Conservation (phyloP, 108 stramenopile genomes). For the Epithemia pelagica region DNA sequence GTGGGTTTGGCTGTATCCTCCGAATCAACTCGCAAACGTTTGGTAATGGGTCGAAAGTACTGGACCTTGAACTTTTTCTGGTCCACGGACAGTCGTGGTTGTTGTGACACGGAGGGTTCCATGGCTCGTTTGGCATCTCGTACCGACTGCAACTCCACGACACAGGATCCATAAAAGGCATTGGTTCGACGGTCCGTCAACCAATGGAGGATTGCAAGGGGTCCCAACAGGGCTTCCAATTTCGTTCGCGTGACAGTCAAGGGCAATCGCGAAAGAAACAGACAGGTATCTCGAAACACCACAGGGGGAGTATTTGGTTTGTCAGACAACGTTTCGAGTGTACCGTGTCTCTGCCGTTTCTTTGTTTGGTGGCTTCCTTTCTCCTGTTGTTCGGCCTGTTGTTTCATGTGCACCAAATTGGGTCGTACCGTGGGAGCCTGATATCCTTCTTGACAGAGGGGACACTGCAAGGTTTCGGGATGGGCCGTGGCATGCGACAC, state of each 20-base stretch:
- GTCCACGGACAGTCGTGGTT: not conserved
- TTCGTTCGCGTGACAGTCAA: conserved; percentile 27
- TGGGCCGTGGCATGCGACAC: conserved; percentile 7
- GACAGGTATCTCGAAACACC: conserved; percentile 11
- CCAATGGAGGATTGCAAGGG: conserved; percentile 37
- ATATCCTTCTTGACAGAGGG: conserved; percentile 50
- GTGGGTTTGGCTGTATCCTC: not conserved
- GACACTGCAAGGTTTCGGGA: conserved; percentile 26
- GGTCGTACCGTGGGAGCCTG: conserved; percentile 35
- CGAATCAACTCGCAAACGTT: not conserved
- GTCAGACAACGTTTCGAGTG: not conserved
- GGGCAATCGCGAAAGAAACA: conserved; percentile 17
- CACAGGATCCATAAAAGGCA: conserved; percentile 60
- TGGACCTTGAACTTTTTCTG: conserved; percentile 15
- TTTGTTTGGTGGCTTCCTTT: not conserved
- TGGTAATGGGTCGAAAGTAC: not conserved
- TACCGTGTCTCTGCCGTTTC: not conserved
- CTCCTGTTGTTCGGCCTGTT: conserved; percentile 34
- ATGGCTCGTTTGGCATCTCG: not conserved
- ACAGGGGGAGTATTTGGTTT: not conserved
- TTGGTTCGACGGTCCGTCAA: conserved; percentile 38
- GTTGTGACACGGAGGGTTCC: not conserved
- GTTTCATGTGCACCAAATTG: conserved; percentile 44
- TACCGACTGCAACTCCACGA: conserved; percentile 20
- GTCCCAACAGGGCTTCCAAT: conserved; percentile 27